phyloP scores from a whole-genome alignment of 139 green algal species.

The Gonium pectorale region DNA sequence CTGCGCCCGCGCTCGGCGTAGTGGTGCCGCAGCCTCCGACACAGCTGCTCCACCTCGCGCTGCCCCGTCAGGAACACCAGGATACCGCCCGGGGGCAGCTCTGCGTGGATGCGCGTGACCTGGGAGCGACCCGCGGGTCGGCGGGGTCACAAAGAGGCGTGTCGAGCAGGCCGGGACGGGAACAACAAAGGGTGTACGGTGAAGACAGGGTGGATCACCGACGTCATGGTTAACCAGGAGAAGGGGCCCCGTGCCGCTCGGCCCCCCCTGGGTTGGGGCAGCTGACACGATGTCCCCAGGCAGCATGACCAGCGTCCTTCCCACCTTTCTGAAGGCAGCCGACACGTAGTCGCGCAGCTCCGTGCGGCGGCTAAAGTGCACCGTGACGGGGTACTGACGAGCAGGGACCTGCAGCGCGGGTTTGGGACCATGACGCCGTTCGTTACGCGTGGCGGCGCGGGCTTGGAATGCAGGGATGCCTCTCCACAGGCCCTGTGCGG shows the following conservation, averaged over 20 bases:
- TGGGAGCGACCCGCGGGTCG: background rate
- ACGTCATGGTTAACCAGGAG: too few species aligned
- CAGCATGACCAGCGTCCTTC: background rate
- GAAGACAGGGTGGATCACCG: too few species aligned
- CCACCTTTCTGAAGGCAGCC: constrained; percentile 82
- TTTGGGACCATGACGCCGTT: too few species aligned
- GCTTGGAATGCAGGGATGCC: too few species aligned
- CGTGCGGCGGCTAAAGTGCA: constrained; percentile 91
- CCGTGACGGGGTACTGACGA: constrained; percentile 93
- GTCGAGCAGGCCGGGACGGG: too few species aligned
- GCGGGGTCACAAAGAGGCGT: background rate
- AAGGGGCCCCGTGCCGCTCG: too few species aligned
- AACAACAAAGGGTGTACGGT: too few species aligned
- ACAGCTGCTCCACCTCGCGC: constrained; percentile 88
- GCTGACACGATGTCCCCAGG: too few species aligned
- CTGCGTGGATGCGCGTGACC: constrained; percentile 80
- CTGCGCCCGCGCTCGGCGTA: constrained; percentile 41
- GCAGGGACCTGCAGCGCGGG: constrained; percentile 50
- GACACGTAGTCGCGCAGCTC: constrained; percentile 90
- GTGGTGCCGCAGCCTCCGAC: constrained; percentile 65
- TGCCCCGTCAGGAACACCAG: constrained; percentile 97
- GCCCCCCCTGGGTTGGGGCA: too few species aligned
- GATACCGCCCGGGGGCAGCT: constrained; percentile 90
- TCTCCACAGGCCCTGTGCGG: too few species aligned
- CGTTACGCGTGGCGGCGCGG: too few species aligned